Evolutionary conservation across 2,329 filamentous ascomycete genomes (phyloP), one percentile per base, ranked within the genome.

Genomic region (Arthrinium puccinioides): DNA sequence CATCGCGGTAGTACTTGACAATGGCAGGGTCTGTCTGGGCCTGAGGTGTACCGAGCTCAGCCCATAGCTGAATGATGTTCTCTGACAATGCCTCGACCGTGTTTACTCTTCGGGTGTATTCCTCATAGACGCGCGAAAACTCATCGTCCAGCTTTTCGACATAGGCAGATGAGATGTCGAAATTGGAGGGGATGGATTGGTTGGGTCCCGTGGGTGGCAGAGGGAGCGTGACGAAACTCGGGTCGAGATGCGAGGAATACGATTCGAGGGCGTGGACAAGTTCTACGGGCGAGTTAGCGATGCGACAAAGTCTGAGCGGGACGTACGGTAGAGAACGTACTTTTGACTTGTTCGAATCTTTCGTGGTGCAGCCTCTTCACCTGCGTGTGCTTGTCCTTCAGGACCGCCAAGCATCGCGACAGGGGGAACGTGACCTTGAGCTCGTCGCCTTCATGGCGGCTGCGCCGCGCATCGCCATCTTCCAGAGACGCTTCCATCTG

Each of bases 401-500:
- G 71, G 14, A 62, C 65, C 54, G 84, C 76, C 43, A 98, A 69
- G 59, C 94, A 98, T 48, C 78, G 74, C 32, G 76, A 79, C 39
- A 98, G 70, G 1, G 92, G 92, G 48, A 82, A 92, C 5, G 88
- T 90, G 54, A 98, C 75, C 49, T 79, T 72, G 28, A 94, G 65
- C 20, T 82, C 79, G 38, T 84, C 76, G 41, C 84, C 77, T 9
- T 28, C 24, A 4, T 20, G 23, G 13, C 19, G 71, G 48, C 79
- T 74, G 42, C 79, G 72, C 45, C 74, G 74, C 9, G 74, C 64
- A 52, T 78, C 82, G 40, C 74, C 72, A 55, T 94, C 87, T 49
- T 92, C 86, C 18, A 98, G 72, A 0, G 90, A 94, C 6, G 76
- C 70, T 61, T 97, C 87, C 88, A 98, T 95, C 62, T 97, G 89